Evolutionary conservation across 1,284 basidiomycete genomes (phyloP), one percentile per base, ranked within the genome.

Genomic region (Apiotrichum brassicae): DNA sequence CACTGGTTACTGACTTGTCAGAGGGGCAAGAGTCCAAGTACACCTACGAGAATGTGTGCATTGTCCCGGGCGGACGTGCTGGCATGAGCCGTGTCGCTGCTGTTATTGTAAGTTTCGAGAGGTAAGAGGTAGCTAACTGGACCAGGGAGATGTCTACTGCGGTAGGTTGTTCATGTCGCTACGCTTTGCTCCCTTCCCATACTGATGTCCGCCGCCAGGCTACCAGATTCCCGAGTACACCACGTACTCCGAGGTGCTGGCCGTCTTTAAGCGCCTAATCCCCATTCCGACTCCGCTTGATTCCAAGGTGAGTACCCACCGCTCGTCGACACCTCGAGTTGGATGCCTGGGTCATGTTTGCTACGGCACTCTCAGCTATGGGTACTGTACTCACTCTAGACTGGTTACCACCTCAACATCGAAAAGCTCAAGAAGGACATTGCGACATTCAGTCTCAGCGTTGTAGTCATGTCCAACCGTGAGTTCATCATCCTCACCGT

Each of bases 11-110:
- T 30, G 14, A 30, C 28, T 7, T 30, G 28, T 8, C 13, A 34
- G 33, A 86, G 62, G 85, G 81, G 40, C 89, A 86, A 70, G 59
- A 70, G 6, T 88, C 84, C 59, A 79, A 92, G 62, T 95, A 95
- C 70, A 92, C 88, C 1, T 84, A 80, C 58, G 88, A 91, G 73
- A 95, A 95, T 65, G 75, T 78, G 7, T 72, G 70, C 50, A 73
- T 74, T 45, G 70, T 71, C 6, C 90, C 91, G 23, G 91, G 90
- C 46, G 92, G 91, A 8, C 83, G 90, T 39, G 78, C 90, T 2
- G 91, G 91, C 13, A 78, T 97, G 58, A 86, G 87, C 16, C 83
- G 92, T 52, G 79, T 95, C n/a, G 89, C 89, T 18, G 86, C 88
- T 16, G 90, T 94, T 45, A 82, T 95, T 59, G 38, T 35, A 46